Evolutionary conservation across 306 rosid genomes (phyloP), one percentile per base, ranked within the genome.

Genomic region (Cyclanthera cordifolia): DNA sequence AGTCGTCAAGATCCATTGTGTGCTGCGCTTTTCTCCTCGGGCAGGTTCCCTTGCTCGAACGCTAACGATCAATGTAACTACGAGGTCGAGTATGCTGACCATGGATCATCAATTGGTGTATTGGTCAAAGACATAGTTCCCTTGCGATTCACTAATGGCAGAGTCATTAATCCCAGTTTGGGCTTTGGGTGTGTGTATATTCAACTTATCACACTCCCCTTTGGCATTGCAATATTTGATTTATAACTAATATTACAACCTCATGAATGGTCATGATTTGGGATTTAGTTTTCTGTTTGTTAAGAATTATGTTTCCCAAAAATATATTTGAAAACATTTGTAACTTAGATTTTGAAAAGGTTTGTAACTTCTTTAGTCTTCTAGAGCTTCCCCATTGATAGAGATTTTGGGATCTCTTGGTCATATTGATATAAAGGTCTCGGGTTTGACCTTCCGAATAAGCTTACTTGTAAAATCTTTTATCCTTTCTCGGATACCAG

Each of bases 101-200:
- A 71, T 10, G 93, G 86, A 47, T 74, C 89, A 57, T 87, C 93
- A 54, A 2, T 72, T 0, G 98, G 98, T 23, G 86, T 79, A 69
- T 32, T 89, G 46, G 88, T 89, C 68, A 78, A 56, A 43, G 98
- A 92, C 76, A 0, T 2, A 30, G 12, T 87, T 71, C 74, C 76
- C 15, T 48, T 89, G 21, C 49, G 23, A 46, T 50, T 76, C 60
- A 24, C 53, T 45, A 77, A 87, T 25, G 89, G 92, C 76, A 69
- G 87, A 14, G 13, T 9, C 15, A 24, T 67, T 53, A 73, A 56
- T 49, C 86, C 90, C 17, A 24, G 15, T 20, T 37, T 92, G 76
- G 84, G 79, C 71, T 92, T 92, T n/a, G 97, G 97, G 97, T 87
- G 56, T 46, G 94, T 64, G 53, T 46, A 91, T 64, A 28, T 74